A percentile compares a stretch with the other conserved stretches of the same genome.
These are phyloP conservation scores for Eutypa lata DNA, from an alignment of 2,329 filamentous ascomycete species.

Conservation along the genomic window DNA sequence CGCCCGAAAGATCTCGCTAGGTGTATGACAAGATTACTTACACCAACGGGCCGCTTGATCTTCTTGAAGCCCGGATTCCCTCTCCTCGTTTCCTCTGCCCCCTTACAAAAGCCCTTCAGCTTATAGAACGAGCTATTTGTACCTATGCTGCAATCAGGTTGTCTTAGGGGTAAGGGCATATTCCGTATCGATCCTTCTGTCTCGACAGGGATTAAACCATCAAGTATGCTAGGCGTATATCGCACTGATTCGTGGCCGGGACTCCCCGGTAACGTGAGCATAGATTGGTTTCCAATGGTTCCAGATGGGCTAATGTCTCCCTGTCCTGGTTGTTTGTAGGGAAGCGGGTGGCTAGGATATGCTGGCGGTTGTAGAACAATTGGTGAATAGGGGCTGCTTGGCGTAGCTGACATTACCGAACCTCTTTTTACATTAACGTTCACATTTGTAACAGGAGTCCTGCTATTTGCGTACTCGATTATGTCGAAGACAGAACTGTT, in stretches of 20 bases:
- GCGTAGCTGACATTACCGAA: conserved; percentile 10
- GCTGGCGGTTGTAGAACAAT: conserved; percentile 12
- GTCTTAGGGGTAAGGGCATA: conserved; percentile 16
- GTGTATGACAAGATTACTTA: conserved; percentile 18
- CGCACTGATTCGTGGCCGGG: conserved; percentile 6
- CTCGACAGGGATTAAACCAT: conserved; percentile 36
- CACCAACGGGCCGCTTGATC: conserved; percentile 45
- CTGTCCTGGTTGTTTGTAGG: conserved; percentile 13
- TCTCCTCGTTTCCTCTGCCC: conserved; percentile 46
- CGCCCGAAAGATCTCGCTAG: background rate
- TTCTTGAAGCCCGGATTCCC: conserved; percentile 50
- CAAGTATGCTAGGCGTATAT: conserved; percentile 16
- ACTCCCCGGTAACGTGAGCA: conserved; percentile 15
- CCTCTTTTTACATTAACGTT: conserved; percentile 14
- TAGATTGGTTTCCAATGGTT: conserved; percentile 14
- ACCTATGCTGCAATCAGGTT: conserved; percentile 41
- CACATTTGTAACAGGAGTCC: conserved; percentile 11
- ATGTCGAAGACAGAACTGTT: conserved; percentile 34
- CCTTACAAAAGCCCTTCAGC: conserved; percentile 53
- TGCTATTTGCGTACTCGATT: conserved; percentile 23
- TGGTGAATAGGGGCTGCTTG: conserved; percentile 13
- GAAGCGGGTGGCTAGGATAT: conserved; percentile 20
- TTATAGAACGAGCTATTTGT: conserved; percentile 48
- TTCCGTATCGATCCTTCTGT: conserved; percentile 19
- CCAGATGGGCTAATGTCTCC: conserved; percentile 12